Evolutionary conservation across 371 early-diverging fungal species (phyloP), one percentile per base, ranked within the genome.

Genomic region (Umbelopsis sp.): DNA sequence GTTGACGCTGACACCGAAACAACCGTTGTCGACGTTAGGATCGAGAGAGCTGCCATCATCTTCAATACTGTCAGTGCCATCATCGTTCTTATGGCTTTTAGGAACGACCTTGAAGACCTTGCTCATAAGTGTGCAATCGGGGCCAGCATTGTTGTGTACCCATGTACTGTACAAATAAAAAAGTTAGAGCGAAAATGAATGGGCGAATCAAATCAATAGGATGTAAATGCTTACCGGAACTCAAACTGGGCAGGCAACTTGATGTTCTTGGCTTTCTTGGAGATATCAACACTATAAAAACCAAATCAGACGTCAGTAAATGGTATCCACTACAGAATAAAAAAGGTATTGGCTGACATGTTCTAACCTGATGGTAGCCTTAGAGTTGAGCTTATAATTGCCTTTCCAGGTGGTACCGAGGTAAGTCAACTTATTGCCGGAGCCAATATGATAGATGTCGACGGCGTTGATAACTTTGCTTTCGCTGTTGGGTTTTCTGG

Each of bases 111-210:
- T 74, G 78, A 83, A 80, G 45, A 83, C 80, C 79, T 83, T 78
- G 73, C 79, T 75, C 80, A 80, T 80, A 67, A 80, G 75, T 44
- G 80, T 80, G 73, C 83, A 83, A 71, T 83, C 81, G 63, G 83
- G 81, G 74, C 80, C 78, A 46, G 70, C 67, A 38, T 66, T 66
- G 70, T 80, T 80, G 74, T 75, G 75, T 50, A 80, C 77, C 80
- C 77, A 76, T 53, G 77, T 75, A 75, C 79, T 74, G 52, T 72
- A 52, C 71, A 66, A 35, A 65, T 50, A 62, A 66, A 67, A 41
- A 63, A 44, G 44, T 37, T 65, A 64, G 29, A 29, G 29, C 29
- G 29, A 29, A 67, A 53, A 12, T 35, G 14, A 35, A 35, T 57
- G 16, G 14, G 18, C 18, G 37, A 29, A 32, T 29, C 50, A 62